Percentiles rank a stretch among this genome's conserved stretches.
phyloP scores from a whole-genome alignment of 163 green algal species.

The Chlamydomonas reinhardtii region DNA sequence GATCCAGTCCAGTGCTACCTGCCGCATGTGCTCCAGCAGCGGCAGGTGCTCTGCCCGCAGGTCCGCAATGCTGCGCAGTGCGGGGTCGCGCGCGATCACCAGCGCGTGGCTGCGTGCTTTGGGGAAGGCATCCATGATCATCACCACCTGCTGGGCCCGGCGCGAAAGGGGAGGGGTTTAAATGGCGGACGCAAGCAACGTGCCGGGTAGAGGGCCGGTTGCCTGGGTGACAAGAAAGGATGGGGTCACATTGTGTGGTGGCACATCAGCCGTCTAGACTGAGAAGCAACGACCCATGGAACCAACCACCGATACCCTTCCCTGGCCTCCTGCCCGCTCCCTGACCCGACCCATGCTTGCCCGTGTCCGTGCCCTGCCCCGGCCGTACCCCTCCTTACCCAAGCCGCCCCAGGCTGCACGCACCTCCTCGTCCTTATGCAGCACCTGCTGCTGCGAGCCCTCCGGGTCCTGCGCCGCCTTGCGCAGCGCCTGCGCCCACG shows the following conservation, averaged over 20 bases:
- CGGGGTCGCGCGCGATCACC: conserved; percentile 59
- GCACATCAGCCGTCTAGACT: neutral
- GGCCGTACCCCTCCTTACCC: too few species aligned
- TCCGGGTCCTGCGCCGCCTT: conserved; percentile 13
- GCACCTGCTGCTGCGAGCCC: neutral
- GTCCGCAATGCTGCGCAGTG: conserved; percentile 56
- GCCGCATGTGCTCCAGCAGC: conserved; percentile 72
- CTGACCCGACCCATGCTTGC: neutral
- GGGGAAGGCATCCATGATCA: conserved; percentile 65
- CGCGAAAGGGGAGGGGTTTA: too few species aligned
- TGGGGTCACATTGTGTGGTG: too few species aligned
- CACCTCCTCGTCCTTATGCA: conserved; percentile 38
- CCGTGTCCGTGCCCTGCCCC: too few species aligned
- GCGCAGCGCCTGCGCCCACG: conserved; percentile 27
- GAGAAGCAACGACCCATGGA: too few species aligned
- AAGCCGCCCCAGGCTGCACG: too few species aligned
- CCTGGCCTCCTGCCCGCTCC: too few species aligned
- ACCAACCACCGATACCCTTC: too few species aligned
- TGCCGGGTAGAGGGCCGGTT: too few species aligned
- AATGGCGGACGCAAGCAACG: too few species aligned
- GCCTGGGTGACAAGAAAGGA: too few species aligned
- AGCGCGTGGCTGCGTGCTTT: conserved; percentile 70
- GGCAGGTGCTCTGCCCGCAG: conserved; percentile 64
- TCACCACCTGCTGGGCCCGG: conserved; percentile 45
- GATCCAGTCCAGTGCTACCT: conserved; percentile 35